These are phyloP conservation scores for Chamaecrista fasciculata DNA, from an alignment of 306 rosid genomes.

Conservation along the genomic window DNA sequence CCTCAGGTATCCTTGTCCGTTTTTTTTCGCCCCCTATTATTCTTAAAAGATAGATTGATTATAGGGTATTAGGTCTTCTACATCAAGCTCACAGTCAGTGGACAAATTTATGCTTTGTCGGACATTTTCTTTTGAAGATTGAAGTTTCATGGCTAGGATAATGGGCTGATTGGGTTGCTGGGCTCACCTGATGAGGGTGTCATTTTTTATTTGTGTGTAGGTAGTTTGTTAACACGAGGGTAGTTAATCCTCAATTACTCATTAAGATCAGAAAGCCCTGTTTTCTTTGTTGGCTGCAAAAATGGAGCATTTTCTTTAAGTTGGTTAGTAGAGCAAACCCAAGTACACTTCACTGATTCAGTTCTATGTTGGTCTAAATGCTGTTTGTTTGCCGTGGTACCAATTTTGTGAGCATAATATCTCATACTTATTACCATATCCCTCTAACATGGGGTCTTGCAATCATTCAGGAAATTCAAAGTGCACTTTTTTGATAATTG, in stretches of 20 bases:
- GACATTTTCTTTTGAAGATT: neutral
- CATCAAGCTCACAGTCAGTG: neutral
- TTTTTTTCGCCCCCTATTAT: too few relatives aligned
- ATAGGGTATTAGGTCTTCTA: neutral
- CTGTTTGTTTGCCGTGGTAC: neutral
- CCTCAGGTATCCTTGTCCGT: slow-evolving; percentile 32
- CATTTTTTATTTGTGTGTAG: neutral
- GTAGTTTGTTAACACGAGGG: neutral
- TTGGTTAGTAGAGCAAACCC: neutral
- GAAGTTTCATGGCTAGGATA: neutral
- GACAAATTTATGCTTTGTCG: neutral
- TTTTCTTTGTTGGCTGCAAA: neutral
- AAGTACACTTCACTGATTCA: neutral
- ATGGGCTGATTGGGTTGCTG: neutral
- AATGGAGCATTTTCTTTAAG: neutral
- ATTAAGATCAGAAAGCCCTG: neutral
- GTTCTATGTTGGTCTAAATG: neutral
- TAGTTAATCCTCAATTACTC: slow-evolving; percentile 2
- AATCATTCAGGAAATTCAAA: neutral
- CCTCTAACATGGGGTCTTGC: neutral
- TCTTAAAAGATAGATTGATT: too few relatives aligned
- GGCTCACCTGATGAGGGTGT: neutral
- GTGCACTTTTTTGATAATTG: neutral
- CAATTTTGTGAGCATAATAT: neutral
- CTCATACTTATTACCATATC: neutral